A percentile compares a stretch with the other conserved stretches of the same genome.
Conservation (phyloP, 768 basidiomycete species). For the Tremella yokohamensis region DNA sequence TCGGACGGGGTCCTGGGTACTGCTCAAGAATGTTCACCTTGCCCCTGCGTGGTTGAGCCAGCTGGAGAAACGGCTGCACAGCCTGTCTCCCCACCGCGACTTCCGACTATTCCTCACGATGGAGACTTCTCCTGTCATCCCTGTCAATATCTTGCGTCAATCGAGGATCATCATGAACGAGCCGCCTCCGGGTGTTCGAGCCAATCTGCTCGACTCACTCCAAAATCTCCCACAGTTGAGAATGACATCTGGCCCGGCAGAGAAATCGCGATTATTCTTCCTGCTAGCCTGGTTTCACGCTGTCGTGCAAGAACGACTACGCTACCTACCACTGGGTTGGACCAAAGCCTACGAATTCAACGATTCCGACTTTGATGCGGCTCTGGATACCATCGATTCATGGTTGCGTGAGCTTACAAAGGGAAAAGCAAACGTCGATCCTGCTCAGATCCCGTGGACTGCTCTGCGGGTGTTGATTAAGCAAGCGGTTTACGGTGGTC, state of each 20-base stretch:
- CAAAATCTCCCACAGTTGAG: slow-evolving; percentile 70
- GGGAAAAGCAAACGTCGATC: slow-evolving; percentile 87
- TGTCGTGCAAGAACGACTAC: slow-evolving; percentile 90
- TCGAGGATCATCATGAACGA: slow-evolving; percentile 98
- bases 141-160: slow-evolving; percentile 92
- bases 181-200: slow-evolving; percentile 93
- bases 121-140: slow-evolving; percentile 92
- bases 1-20: slow-evolving; percentile 90
- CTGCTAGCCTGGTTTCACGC: slow-evolving; percentile 99
- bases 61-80: slow-evolving; percentile 93
- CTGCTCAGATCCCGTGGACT: slow-evolving; percentile 87
- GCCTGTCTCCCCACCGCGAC: slow-evolving; percentile 76
- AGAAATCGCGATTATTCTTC: slow-evolving; percentile 91
- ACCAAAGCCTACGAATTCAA: slow-evolving; percentile 98
- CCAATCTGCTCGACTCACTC: slow-evolving; percentile 87
- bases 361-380: slow-evolving; percentile 93
- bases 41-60: slow-evolving; percentile 94
- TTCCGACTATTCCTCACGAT: slow-evolving; percentile 98
- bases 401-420: slow-evolving; percentile 79
- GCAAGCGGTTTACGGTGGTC: slow-evolving; percentile 91
- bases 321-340: slow-evolving; percentile 95
- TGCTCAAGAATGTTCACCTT: slow-evolving; percentile 95
- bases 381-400: slow-evolving; percentile 83
- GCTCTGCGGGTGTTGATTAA: slow-evolving; percentile 90
- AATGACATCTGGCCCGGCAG: slow-evolving; percentile 73